Evolutionary conservation across 2,329 filamentous ascomycete species (phyloP).

Genomic region (Diaporthe eres): DNA sequence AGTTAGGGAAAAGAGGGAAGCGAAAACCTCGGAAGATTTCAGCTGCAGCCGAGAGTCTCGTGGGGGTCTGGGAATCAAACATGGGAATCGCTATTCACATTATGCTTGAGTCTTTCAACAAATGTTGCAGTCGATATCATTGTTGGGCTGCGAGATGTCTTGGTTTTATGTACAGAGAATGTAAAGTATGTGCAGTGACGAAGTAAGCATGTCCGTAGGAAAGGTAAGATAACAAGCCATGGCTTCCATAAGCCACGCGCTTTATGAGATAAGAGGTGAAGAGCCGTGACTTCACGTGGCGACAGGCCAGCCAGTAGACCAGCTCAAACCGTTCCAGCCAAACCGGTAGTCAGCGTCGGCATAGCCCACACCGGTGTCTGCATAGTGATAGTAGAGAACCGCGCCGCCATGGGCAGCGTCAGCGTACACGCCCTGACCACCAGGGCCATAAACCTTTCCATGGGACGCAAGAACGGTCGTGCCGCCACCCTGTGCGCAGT

Average conservation of each 20-base stretch:
- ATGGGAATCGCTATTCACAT: not conserved
- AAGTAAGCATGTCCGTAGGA: slow-evolving; percentile 1
- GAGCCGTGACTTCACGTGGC: not conserved
- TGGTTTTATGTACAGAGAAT: not conserved
- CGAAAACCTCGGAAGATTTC: not conserved
- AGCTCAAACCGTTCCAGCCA: slow-evolving; percentile 61
- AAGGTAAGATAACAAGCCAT: not conserved
- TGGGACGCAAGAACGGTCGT: slow-evolving; percentile 71
- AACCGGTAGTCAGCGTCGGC: slow-evolving; percentile 61
- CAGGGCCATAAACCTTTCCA: slow-evolving; percentile 71
- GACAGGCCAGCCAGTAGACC: slow-evolving; percentile 60
- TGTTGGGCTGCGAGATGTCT: not conserved
- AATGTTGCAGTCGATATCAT: not conserved
- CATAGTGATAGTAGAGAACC: slow-evolving; percentile 75
- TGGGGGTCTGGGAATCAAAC: too few species aligned
- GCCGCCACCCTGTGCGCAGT: slow-evolving; percentile 70
- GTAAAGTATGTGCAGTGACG: not conserved
- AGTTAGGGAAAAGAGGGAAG: fast-evolving
- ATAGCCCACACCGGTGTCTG: slow-evolving; percentile 67
- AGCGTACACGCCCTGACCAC: slow-evolving; percentile 71
- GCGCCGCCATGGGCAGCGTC: slow-evolving; percentile 62
- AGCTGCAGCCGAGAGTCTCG: not conserved
- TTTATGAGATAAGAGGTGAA: not conserved
- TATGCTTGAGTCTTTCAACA: not conserved
- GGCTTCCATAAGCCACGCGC: not conserved